A percentile compares a stretch with the other conserved stretches of the same genome.
Evolutionary conservation across 306 rosid genomes (phyloP).

Genomic region (Malus sieversii): DNA sequence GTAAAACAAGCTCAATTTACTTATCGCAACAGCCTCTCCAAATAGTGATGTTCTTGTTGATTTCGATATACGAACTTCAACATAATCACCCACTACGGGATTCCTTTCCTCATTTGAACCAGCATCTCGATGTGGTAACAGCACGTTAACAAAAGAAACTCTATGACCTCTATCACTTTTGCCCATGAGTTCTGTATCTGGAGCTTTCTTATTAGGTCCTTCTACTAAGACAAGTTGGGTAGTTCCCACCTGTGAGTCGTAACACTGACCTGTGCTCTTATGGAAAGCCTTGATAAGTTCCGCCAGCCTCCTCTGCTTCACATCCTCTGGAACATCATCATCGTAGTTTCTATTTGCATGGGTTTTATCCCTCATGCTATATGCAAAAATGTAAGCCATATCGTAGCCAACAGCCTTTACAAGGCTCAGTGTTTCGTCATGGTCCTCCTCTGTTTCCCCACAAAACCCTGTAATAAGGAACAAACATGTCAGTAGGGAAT

Average conservation of each 20-base stretch:
- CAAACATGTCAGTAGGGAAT: slow-evolving; percentile 7
- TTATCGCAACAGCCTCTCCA: slow-evolving; percentile 76
- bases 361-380: slow-evolving; percentile 98
- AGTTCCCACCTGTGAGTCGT: slow-evolving; percentile 68
- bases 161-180: slow-evolving; percentile 94
- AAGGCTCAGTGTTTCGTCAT: slow-evolving; percentile 62
- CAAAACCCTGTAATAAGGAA: slow-evolving; percentile 65
- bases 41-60: slow-evolving; percentile 79
- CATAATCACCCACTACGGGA: slow-evolving; percentile 77
- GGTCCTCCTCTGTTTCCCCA: slow-evolving; percentile 91
- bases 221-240: slow-evolving; percentile 85
- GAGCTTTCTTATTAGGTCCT: slow-evolving; percentile 91
- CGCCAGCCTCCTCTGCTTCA: slow-evolving; percentile 86
- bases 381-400: slow-evolving; percentile 97
- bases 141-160: slow-evolving; percentile 48
- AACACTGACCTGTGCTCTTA: slow-evolving; percentile 80
- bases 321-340: slow-evolving; percentile 81
- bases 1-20: slow-evolving; percentile 63
- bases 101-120: slow-evolving; percentile 36
- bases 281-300: slow-evolving; percentile 85
- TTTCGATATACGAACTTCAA: slow-evolving; percentile 70
- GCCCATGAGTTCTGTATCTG: slow-evolving; percentile 80
- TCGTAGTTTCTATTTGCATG: slow-evolving; percentile 86
- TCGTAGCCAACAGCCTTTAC: slow-evolving; percentile 72
- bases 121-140: slow-evolving; percentile 53